These are phyloP conservation scores for Ramichloridium luteum DNA, from an alignment of 2,329 filamentous ascomycete species.

Conservation along the genomic window DNA sequence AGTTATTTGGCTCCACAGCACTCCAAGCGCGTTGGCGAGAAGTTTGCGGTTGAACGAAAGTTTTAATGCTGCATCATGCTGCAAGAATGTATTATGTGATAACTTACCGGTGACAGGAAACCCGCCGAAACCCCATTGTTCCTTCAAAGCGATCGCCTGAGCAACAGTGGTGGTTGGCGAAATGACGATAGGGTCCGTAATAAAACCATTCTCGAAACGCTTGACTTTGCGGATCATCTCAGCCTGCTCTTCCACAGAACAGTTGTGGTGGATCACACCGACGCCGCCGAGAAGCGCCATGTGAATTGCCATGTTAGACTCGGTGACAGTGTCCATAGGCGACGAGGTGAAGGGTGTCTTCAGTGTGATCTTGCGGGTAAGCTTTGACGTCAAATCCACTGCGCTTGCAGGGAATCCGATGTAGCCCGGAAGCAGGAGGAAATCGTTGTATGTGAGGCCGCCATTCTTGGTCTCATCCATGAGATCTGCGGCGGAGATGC, in stretches of 20 bases:
- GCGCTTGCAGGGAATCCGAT: slow-evolving; percentile 93
- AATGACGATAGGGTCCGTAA: slow-evolving; percentile 88
- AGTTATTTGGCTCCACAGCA: slow-evolving; percentile 26
- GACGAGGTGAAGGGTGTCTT: slow-evolving; percentile 97
- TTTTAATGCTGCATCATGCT: slow-evolving; percentile 80
- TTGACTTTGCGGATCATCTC: slow-evolving; percentile 99
- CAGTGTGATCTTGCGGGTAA: slow-evolving; percentile 89
- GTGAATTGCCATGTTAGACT: slow-evolving; percentile 99
- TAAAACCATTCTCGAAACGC: slow-evolving; percentile 98
- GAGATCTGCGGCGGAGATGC: slow-evolving; percentile 72
- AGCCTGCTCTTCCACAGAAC: slow-evolving; percentile 90
- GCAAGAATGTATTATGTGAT: slow-evolving; percentile 35
- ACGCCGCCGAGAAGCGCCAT: slow-evolving; percentile 81
- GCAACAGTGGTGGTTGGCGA: slow-evolving; percentile 75
- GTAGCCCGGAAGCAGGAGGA: slow-evolving; percentile 90
- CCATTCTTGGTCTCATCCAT: slow-evolving; percentile 86
- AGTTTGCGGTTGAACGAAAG: slow-evolving; percentile 99
- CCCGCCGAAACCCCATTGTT: slow-evolving; percentile 96
- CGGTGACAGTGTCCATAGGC: slow-evolving; percentile 98
- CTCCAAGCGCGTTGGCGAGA: slow-evolving; percentile 25
- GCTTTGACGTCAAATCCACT: slow-evolving; percentile 74
- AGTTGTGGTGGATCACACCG: slow-evolving; percentile 98
- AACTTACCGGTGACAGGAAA: slow-evolving; percentile 93
- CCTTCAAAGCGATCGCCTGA: slow-evolving; percentile 84
- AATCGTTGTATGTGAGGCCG: slow-evolving; percentile 96